Percentiles rank a stretch among this genome's conserved stretches.
phyloP scores from a whole-genome alignment of 495 filamentous ascomycete species.

The Polyplosphaeria fusca region DNA sequence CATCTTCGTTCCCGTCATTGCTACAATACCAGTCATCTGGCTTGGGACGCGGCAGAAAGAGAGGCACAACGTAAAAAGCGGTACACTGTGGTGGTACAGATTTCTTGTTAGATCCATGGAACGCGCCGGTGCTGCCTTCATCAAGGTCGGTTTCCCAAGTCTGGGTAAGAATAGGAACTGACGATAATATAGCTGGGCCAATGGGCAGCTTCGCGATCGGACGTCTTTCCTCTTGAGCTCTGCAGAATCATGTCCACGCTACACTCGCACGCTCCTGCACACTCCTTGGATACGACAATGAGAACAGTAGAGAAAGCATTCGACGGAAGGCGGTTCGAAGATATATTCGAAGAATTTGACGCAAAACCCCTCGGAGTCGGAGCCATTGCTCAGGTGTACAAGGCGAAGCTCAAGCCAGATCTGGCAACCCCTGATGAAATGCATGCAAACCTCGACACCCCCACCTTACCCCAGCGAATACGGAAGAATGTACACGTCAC shows the following conservation, averaged over 20 bases:
- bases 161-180: not conserved
- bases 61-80: constrained; percentile 66
- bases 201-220: constrained; percentile 96
- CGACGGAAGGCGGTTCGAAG: constrained; percentile 69
- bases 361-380: constrained; percentile 89
- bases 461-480: constrained; percentile 63
- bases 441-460: constrained; percentile 46
- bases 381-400: constrained; percentile 97
- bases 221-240: constrained; percentile 95
- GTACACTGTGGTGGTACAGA: constrained; percentile 92
- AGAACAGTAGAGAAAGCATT: constrained; percentile 77
- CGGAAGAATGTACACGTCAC: constrained; percentile 78
- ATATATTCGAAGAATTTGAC: constrained; percentile 97
- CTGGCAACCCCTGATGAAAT: constrained; percentile 62
- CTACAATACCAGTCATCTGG: constrained; percentile 77
- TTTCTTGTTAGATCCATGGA: constrained; percentile 92
- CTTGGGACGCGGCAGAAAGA: constrained; percentile 59
- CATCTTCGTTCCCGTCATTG: constrained; percentile 88
- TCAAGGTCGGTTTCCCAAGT: constrained; percentile 68
- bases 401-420: constrained; percentile 82
- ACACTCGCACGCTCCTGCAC: constrained; percentile 89
- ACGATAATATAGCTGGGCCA: constrained; percentile 75
- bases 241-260: constrained; percentile 92
- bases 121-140: constrained; percentile 89
- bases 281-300: constrained; percentile 78